Percentiles rank a stretch among this genome's conserved stretches.
Evolutionary conservation across 257 asterid genomes (phyloP).

Genomic region (Schizonepeta tenuifolia): DNA sequence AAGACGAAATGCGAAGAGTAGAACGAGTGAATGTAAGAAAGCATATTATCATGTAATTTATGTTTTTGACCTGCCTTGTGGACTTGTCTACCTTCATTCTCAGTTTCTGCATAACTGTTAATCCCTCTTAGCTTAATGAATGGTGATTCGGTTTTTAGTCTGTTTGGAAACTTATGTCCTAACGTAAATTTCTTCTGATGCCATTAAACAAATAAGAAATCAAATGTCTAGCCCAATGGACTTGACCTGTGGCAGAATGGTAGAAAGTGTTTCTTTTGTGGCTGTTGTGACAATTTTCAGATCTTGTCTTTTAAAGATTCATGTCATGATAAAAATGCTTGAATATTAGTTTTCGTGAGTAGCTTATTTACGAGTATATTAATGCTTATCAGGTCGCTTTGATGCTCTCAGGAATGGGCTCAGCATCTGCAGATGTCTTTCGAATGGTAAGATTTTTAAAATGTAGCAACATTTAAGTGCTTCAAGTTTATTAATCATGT

Average conservation of each 20-base stretch:
- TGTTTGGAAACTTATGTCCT: background rate
- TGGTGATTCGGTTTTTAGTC: background rate
- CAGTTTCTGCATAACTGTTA: background rate
- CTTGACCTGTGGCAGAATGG: background rate
- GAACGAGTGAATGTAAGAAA: conserved; percentile 93
- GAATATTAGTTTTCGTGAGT: background rate
- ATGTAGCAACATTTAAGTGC: background rate
- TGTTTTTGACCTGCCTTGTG: background rate
- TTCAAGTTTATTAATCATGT: background rate
- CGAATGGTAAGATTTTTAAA: conserved; percentile 60
- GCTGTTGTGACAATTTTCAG: no score
- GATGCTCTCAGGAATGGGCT: conserved; percentile 98
- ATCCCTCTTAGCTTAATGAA: background rate
- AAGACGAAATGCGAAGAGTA: conserved; percentile 98
- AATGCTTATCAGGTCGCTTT: conserved; percentile 72
- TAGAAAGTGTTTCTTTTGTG: background rate
- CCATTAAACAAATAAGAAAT: background rate
- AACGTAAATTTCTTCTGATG: background rate
- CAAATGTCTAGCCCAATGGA: background rate
- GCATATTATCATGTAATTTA: conserved; percentile 8
- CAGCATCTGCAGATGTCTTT: conserved; percentile 79
- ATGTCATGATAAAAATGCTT: conserved; percentile 8
- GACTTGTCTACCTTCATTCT: conserved; percentile 20
- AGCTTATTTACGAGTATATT: conserved; percentile 18
- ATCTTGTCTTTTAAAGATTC: conserved; percentile 14